phyloP scores from a whole-genome alignment of 2,329 filamentous ascomycete genomes.

The Fusarium napiforme region DNA sequence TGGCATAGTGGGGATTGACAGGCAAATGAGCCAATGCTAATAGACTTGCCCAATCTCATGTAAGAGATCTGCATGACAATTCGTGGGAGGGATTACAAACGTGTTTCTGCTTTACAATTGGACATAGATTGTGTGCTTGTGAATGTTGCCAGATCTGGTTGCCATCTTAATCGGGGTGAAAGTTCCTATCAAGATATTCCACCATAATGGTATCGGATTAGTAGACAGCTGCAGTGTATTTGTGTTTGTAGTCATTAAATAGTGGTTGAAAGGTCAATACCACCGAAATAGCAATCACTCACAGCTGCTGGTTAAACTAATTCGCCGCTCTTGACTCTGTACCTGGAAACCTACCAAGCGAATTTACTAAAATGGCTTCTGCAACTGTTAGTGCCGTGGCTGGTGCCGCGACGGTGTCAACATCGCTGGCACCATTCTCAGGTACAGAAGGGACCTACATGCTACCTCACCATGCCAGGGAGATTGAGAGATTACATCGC shows the following conservation, averaged over 20 bases:
- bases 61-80: not conserved
- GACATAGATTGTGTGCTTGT: not conserved
- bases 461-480: not conserved
- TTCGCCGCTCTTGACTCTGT: not conserved
- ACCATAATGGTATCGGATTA: not conserved
- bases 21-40: not conserved
- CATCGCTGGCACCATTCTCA: not conserved
- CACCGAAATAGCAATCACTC: not conserved
- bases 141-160: not conserved
- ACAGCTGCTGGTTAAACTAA: fast-evolving
- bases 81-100: not conserved
- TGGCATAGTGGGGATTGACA: not conserved
- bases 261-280: fast-evolving
- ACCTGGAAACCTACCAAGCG: not conserved
- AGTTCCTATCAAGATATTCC: not conserved
- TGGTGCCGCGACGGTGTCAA: not conserved
- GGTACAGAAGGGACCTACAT: not conserved
- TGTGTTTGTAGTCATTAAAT: not conserved
- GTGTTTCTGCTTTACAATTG: not conserved
- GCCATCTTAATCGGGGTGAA: not conserved
- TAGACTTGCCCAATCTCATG: not conserved
- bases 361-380: not conserved
- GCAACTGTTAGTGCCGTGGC: not conserved
- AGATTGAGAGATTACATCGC: not conserved
- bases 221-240: no score